These are phyloP conservation scores for Rhododendron griersonianum DNA, from an alignment of 148 eudicot species.

Conservation along the genomic window DNA sequence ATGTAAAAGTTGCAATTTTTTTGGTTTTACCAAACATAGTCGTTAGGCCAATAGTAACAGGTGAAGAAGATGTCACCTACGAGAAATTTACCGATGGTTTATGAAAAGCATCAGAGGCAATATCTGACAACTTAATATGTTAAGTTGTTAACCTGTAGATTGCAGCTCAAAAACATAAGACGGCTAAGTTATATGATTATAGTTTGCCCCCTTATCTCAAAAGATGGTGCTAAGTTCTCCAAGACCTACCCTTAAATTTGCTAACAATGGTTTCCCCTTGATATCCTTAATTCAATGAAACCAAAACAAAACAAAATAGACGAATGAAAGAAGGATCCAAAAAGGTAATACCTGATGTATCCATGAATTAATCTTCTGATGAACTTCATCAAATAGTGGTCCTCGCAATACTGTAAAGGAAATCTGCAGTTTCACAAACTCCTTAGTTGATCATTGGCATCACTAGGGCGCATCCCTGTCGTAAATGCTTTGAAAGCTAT, in stretches of 20 bases:
- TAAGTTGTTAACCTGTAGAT: not conserved
- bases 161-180: not conserved
- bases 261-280: not conserved
- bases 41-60: not conserved
- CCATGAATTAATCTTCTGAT: slow-evolving; percentile 79
- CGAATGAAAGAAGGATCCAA: not conserved
- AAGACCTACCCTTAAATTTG: not conserved
- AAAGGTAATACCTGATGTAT: slow-evolving; percentile 66
- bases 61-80: not conserved
- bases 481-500: not conserved
- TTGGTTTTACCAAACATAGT: not conserved
- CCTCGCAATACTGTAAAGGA: slow-evolving; percentile 64
- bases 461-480: not conserved
- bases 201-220: not conserved
- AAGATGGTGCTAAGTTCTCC: not conserved
- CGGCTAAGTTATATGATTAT: not conserved
- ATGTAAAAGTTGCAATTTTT: not conserved
- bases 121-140: not conserved
- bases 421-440: slow-evolving; percentile 36
- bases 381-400: slow-evolving; percentile 84
- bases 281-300: not conserved
- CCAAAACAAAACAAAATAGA: not conserved
- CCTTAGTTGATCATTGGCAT: slow-evolving; percentile 5
- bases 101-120: not conserved
- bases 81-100: not conserved